Evolutionary conservation across 2,329 filamentous ascomycete species (phyloP).

Genomic region (Ascochyta lentis): DNA sequence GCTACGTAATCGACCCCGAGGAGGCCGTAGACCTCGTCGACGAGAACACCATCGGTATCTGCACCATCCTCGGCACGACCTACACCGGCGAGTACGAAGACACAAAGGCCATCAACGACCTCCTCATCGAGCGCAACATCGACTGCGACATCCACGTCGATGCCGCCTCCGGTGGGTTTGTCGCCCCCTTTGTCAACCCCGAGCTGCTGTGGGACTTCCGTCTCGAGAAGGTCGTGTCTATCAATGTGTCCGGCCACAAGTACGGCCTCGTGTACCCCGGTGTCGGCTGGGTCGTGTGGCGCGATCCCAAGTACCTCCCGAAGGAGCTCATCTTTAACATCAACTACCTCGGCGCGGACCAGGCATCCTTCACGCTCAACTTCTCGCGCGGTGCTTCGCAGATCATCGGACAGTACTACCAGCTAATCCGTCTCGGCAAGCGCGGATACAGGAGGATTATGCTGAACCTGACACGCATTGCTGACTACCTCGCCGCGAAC

Average conservation of each 20-base stretch:
- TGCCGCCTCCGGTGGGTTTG: constrained; percentile 89
- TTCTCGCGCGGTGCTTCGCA: constrained; percentile 96
- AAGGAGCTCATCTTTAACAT: constrained; percentile 98
- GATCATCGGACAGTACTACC: constrained; percentile 97
- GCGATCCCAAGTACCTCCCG: constrained; percentile 70
- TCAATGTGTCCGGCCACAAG: constrained; percentile 95
- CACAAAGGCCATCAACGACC: constrained; percentile 87
- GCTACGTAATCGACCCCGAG: constrained; percentile 69
- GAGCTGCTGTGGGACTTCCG: constrained; percentile 91
- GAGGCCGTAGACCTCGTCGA: constrained; percentile 67
- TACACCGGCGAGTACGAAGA: constrained; percentile 96
- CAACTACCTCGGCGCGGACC: constrained; percentile 96
- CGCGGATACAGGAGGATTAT: constrained; percentile 92
- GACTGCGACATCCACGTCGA: constrained; percentile 93
- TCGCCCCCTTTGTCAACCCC: constrained; percentile 87
- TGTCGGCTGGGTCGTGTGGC: constrained; percentile 94
- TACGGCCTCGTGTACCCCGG: constrained; percentile 80
- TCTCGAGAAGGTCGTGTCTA: constrained; percentile 85
- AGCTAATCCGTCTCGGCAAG: constrained; percentile 93
- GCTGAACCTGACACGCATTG: constrained; percentile 87
- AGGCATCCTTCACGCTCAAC: constrained; percentile 95
- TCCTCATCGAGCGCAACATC: constrained; percentile 75
- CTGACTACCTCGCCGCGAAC: constrained; percentile 81
- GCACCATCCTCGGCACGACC: constrained; percentile 85
- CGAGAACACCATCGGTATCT: constrained; percentile 87